Percentiles rank a stretch among this genome's conserved stretches.
Evolutionary conservation across 306 rosid genomes (phyloP).

Genomic region (Lathyrus tuberosus): DNA sequence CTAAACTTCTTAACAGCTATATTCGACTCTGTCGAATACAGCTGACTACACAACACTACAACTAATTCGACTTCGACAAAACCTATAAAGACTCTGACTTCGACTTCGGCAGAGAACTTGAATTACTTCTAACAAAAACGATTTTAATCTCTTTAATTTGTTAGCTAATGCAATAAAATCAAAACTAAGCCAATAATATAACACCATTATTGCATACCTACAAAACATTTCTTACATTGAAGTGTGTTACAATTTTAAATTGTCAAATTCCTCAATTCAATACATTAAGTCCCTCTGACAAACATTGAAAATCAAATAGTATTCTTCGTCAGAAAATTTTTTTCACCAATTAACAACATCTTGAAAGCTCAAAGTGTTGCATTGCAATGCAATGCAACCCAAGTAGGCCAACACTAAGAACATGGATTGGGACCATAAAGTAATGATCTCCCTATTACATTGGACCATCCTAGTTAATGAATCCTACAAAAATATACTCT

Average conservation of each 20-base stretch:
- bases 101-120: no score
- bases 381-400: constrained; percentile 12
- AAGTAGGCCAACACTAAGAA: neutral
- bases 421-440: constrained; percentile 6
- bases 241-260: neutral
- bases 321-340: no score
- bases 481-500: neutral
- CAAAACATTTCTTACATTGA: neutral
- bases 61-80: no score
- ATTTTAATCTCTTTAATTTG: no score
- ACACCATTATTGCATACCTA: no score
- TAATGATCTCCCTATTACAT: neutral
- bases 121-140: no score
- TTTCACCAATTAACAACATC: neutral
- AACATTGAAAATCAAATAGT: neutral
- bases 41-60: no score
- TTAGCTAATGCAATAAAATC: no score
- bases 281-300: neutral
- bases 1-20: no score
- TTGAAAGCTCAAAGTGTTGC: neutral
- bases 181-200: no score
- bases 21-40: no score
- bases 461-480: constrained; percentile 4
- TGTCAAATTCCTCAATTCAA: neutral
- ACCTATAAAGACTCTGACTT: no score